phyloP scores from a whole-genome alignment of 1,284 basidiomycete genomes.

The Trametes pubescens region DNA sequence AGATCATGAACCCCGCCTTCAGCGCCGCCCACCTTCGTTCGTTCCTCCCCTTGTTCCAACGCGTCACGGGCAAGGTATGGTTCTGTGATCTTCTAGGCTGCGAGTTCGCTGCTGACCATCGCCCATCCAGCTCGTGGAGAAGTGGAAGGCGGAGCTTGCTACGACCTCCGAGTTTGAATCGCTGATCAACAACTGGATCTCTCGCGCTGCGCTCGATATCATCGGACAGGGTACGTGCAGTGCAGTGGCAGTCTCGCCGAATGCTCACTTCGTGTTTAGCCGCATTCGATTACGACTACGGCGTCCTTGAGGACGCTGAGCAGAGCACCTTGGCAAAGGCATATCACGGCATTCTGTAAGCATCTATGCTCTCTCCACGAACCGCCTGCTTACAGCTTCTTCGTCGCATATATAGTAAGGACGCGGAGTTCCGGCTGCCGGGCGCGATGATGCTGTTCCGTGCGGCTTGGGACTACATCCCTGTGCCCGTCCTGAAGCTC shows the following conservation, averaged over 20 bases:
- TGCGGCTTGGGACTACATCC: constrained; percentile 34
- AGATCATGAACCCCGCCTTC: constrained; percentile 43
- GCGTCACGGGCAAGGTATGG: constrained; percentile 27
- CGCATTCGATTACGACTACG: constrained; percentile 43
- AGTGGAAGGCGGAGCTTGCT: constrained; percentile 28
- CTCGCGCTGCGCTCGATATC: constrained; percentile 43
- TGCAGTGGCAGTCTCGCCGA: background rate
- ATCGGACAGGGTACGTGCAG: constrained; percentile 40
- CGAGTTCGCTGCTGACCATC: background rate
- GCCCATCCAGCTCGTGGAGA: constrained; percentile 25
- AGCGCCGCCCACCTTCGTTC: constrained; percentile 31
- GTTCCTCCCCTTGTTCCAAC: constrained; percentile 36
- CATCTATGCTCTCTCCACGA: background rate
- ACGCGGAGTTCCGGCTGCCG: constrained; percentile 20
- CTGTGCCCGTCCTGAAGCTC: constrained; percentile 47
- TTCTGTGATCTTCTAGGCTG: background rate
- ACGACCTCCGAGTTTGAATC: constrained; percentile 14
- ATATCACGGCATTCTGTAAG: constrained; percentile 45
- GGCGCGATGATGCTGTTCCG: constrained; percentile 25
- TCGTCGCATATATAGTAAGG: constrained; percentile 5
- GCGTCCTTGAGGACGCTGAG: constrained; percentile 37
- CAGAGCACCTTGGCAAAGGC: constrained; percentile 36
- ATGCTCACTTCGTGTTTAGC: constrained; percentile 24
- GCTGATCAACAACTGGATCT: constrained; percentile 36
- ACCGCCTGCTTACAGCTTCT: background rate